Evolutionary conservation across 1,284 basidiomycete species (phyloP).

Genomic region (Fomes fomentarius): DNA sequence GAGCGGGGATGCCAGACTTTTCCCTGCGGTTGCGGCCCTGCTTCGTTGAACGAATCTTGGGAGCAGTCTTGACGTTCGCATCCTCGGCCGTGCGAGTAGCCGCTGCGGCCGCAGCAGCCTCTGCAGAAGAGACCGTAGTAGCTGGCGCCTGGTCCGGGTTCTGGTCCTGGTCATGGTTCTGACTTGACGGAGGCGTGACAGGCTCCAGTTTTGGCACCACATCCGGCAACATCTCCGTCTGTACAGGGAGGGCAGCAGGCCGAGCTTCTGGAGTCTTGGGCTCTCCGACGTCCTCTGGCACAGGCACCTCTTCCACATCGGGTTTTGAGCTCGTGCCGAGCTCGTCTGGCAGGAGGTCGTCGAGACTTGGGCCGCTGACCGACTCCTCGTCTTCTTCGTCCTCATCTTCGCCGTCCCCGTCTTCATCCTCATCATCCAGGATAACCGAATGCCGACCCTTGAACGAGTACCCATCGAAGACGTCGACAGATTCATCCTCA

Average conservation of each 20-base stretch:
- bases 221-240: conserved; percentile 20
- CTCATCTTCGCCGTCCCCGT: conserved; percentile 47
- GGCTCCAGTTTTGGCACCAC: conserved; percentile 20
- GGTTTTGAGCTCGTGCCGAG: conserved; percentile 8
- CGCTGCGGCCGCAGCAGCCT: conserved; percentile 19
- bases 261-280: conserved; percentile 78
- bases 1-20: conserved; percentile 76
- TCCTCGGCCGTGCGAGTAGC: conserved; percentile 22
- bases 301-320: conserved; percentile 32
- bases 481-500: conserved; percentile 61
- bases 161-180: no score
- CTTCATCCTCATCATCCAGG: conserved; percentile 69
- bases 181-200: conserved; percentile 13
- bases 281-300: conserved; percentile 47
- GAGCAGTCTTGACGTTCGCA: conserved; percentile 25
- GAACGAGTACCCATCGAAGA: conserved; percentile 89
- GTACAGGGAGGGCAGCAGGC: conserved; percentile 45
- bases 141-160: conserved; percentile 10
- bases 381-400: conserved; percentile 37
- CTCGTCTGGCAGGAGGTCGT: conserved; percentile 28
- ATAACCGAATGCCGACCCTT: conserved; percentile 82
- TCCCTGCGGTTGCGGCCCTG: conserved; percentile 55
- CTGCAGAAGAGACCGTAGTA: conserved; percentile 10
- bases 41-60: conserved; percentile 35
- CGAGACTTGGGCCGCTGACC: conserved; percentile 27